phyloP scores from a whole-genome alignment of 306 rosid species.

The Castanopsis chinensis region DNA sequence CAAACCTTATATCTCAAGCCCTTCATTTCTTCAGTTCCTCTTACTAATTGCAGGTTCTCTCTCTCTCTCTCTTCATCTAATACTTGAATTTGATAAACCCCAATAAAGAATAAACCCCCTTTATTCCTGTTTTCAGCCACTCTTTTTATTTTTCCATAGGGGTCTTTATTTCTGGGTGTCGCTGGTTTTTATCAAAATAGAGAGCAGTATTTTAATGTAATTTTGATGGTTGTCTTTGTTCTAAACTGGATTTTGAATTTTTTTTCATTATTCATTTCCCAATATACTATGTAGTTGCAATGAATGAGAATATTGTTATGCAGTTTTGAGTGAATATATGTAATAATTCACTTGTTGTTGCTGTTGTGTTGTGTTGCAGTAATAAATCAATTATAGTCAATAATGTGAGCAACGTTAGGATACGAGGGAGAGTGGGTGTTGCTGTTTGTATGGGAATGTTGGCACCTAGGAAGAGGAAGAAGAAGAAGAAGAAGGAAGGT shows the following conservation, averaged over 20 bases:
- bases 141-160: background rate
- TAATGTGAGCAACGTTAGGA: slow-evolving; percentile 37
- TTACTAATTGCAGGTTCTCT: slow-evolving; percentile 44
- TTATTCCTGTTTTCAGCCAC: background rate
- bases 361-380: slow-evolving; percentile 4
- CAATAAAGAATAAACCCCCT: slow-evolving; percentile 11
- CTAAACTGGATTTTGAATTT: too few relatives aligned
- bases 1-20: slow-evolving; percentile 51
- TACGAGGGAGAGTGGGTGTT: slow-evolving; percentile 49
- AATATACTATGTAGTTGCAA: too few relatives aligned
- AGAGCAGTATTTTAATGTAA: too few relatives aligned
- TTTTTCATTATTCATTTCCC: too few relatives aligned
- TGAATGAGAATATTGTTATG: too few relatives aligned
- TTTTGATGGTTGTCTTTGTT: too few relatives aligned
- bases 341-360: background rate
- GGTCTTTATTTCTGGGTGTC: background rate
- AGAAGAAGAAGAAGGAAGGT: slow-evolving; percentile 69
- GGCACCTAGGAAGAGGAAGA: slow-evolving; percentile 79
- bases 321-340: background rate
- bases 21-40: slow-evolving; percentile 36
- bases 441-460: slow-evolving; percentile 80
- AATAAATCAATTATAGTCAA: slow-evolving; percentile 42
- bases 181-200: background rate
- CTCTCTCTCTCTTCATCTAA: background rate
- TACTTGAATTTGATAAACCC: slow-evolving; percentile 10